These are phyloP conservation scores for Lentinula sp. DNA, from an alignment of 768 basidiomycete genomes.

Conservation along the genomic window DNA sequence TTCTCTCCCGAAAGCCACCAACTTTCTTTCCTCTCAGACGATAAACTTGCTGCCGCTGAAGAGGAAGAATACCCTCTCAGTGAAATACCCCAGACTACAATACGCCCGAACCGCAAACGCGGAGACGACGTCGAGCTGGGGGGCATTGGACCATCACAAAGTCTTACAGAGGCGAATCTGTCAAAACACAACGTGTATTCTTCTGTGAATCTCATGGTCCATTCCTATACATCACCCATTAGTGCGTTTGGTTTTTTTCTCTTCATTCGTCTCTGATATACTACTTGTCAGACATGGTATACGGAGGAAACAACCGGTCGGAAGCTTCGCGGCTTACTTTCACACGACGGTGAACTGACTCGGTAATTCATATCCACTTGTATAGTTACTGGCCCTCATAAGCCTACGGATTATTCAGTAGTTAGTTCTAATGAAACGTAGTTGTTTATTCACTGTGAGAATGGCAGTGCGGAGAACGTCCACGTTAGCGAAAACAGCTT, in stretches of 20 bases:
- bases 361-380: background rate
- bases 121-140: constrained; percentile 31
- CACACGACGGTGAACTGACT: constrained; percentile 17
- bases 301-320: constrained; percentile 11
- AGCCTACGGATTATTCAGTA: no score
- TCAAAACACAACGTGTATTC: constrained; percentile 31
- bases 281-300: constrained; percentile 20
- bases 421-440: no score
- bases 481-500: no score
- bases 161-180: constrained; percentile 34
- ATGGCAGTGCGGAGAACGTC: no score
- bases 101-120: constrained; percentile 38
- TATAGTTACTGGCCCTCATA: no score
- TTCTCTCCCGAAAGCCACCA: constrained; percentile 5
- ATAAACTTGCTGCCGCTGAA: background rate
- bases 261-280: background rate
- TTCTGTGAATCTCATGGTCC: constrained; percentile 43
- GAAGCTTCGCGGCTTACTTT: constrained; percentile 26
- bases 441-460: no score
- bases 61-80: background rate
- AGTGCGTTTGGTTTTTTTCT: constrained; percentile 30
- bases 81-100: constrained; percentile 19
- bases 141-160: constrained; percentile 19
- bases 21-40: constrained; percentile 13
- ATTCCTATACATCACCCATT: constrained; percentile 66